Conservation (phyloP, 345 rosid species). For the Murraya paniculata region DNA sequence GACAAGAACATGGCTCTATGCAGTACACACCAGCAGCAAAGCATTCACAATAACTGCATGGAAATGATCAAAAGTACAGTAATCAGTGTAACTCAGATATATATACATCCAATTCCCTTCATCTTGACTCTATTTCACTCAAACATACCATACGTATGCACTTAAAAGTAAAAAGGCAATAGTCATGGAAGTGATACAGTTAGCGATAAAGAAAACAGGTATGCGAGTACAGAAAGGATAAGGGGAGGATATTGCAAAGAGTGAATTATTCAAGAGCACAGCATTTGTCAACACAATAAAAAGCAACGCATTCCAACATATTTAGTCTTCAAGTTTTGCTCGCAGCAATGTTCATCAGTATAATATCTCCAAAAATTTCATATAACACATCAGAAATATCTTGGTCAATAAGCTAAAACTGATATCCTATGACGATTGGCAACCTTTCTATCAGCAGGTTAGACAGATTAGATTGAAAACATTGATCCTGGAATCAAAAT, state of each 20-base stretch:
- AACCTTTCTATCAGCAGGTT: neutral
- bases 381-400: neutral
- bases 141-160: neutral
- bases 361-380: neutral
- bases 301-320: neutral
- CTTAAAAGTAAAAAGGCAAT: neutral
- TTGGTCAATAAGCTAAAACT: neutral
- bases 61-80: neutral
- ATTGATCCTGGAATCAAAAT: neutral
- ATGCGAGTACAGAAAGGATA: neutral
- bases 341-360: neutral
- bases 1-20: constrained; percentile 90
- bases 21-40: constrained; percentile 99
- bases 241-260: neutral
- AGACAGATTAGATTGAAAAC: neutral
- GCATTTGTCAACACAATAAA: too few species aligned
- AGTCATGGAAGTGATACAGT: neutral
- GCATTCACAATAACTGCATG: constrained; percentile 93
- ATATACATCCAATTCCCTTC: neutral
- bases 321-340: neutral
- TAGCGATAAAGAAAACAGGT: neutral
- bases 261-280: neutral
- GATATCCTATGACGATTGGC: neutral
- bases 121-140: neutral
- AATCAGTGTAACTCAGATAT: neutral